These are phyloP conservation scores for Debaryomyces nepalensis DNA, from an alignment of 1,139 yeast genomes.

Conservation along the genomic window DNA sequence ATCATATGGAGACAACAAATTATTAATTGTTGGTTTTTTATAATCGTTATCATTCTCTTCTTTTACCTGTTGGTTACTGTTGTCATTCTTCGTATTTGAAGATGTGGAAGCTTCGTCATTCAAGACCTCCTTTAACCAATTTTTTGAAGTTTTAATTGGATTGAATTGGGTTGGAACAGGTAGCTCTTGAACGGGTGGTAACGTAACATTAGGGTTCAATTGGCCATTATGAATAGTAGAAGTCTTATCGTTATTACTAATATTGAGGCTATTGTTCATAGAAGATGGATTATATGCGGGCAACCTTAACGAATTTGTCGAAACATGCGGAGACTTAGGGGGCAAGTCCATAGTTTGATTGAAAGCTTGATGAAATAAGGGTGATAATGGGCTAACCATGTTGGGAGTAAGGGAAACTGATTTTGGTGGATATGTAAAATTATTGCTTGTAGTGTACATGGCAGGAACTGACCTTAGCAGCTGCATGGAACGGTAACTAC, in stretches of 20 bases:
- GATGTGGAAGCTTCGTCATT: constrained; percentile 5
- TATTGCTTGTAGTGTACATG: constrained; percentile 1
- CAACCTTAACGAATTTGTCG: constrained; percentile 3
- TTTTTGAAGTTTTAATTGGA: constrained; percentile 9
- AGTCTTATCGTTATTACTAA: not conserved
- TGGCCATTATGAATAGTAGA: not conserved
- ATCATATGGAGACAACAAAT: constrained; percentile 37
- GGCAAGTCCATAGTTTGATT: constrained; percentile 27
- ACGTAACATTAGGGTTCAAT: constrained; percentile 3
- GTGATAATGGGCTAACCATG: constrained; percentile 46
- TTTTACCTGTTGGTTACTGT: not conserved
- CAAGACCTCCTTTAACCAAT: constrained; percentile 9
- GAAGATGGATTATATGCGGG: constrained; percentile 5
- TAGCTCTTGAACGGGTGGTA: constrained; percentile 15
- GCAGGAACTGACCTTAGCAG: constrained; percentile 18
- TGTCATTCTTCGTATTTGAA: not conserved
- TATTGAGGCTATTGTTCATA: not conserved
- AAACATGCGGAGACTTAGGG: constrained; percentile 9
- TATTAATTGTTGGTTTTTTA: constrained; percentile 44
- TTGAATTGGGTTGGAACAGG: constrained; percentile 14
- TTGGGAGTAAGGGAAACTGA: constrained; percentile 37
- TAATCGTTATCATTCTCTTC: constrained; percentile 13
- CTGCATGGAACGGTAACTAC: constrained; percentile 6
- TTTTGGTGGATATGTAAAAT: constrained; percentile 15
- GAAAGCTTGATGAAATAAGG: constrained; percentile 46